Evolutionary conservation across 805 yeast genomes (phyloP), one percentile per base, ranked within the genome.

Genomic region (Barnettozyma vustinii): DNA sequence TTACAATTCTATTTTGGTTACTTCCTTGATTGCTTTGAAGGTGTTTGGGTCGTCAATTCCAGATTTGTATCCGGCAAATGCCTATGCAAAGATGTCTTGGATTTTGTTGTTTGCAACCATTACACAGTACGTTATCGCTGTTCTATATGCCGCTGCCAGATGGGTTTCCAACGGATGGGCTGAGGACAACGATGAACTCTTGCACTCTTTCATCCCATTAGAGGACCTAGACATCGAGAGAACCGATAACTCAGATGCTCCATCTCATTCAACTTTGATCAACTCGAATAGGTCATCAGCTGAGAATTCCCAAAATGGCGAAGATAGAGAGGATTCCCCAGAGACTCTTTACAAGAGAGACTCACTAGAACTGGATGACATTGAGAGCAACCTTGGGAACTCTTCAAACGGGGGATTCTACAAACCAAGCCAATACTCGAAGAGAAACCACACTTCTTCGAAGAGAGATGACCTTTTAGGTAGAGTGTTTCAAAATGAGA

Each of bases 31-130:
- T 15, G 65, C 76, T 18, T 77, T 82, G 57, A 74, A 78, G 45
- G 66, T 83, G 9, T 88, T 83, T 60, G 75, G 79, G 37, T 63
- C 70, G 5, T 70, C 83, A 16, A 83, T 81, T 21, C 84, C 87
- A 0, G 72, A 76, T 48, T 69, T 88, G 57, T 92, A 88, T 63
- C 96, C 96, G 1, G 72, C 76, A 37, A 87, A 87, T 61, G 83
- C 85, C 1, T 90, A 90, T 65, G 68, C 78, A 13, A 77, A 74
- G 58, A 80, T 87, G 80, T 75, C 85, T 21, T 69, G 77, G 60
- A 76, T 86, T 10, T 66, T 89, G 50, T 65, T 84, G 10, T 61
- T 83, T 44, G 64, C 80, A 10, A 65, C 81, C 2, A 49, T 75
- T 2, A 65, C 71, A 2, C 96, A 87, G 55, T 78, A 76, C 60